Evolutionary conservation across 148 eudicot genomes (phyloP), one percentile per base, ranked within the genome.

Genomic region (Euryodendron excelsum): DNA sequence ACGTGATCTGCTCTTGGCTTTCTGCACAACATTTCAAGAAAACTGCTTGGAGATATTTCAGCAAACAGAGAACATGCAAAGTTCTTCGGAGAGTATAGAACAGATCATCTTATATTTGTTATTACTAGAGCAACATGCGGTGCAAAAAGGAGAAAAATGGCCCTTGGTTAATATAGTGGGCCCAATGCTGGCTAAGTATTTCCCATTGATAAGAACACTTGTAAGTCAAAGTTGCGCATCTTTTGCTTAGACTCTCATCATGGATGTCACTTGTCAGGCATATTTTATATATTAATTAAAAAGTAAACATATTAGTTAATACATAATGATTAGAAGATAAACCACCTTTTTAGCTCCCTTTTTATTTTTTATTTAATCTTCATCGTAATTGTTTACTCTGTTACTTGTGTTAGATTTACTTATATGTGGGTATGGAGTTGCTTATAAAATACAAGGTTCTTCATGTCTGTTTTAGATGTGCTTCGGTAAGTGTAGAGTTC

Each of bases 101-200:
- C 81, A 68, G 81, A 47, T 87, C 13, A 82, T 79, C 69, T 79
- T 72, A 13, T 96, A 91, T 81, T 53, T 96, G 47, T 77, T 80
- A 66, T 53, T 90, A 76, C 73, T 91, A 68, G 92, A 86, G 74
- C 80, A 85, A 68, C 84, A 88, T 83, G 86, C 93, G 50, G 79
- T 86, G 76, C 80, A 59, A 78, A 84, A 81, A 87, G 90, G 93
- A 82, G 92, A 93, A 81, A 76, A 79, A 41, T 96, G 99, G 99
- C 94, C 98, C 44, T 80, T 93, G 79, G 80, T 81, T 59, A 63
- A 83, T 77, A 67, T 96, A 67, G 88, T 93, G 72, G 97, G 98
- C 55, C 98, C 99, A 45, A 80, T 87, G 84, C 65, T 93, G 86
- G 83, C 82, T 61, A 87, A 87, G 78, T 82, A 86, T 74, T 88